phyloP scores from a whole-genome alignment of 495 filamentous ascomycete genomes.

The Xylaria longipes region DNA sequence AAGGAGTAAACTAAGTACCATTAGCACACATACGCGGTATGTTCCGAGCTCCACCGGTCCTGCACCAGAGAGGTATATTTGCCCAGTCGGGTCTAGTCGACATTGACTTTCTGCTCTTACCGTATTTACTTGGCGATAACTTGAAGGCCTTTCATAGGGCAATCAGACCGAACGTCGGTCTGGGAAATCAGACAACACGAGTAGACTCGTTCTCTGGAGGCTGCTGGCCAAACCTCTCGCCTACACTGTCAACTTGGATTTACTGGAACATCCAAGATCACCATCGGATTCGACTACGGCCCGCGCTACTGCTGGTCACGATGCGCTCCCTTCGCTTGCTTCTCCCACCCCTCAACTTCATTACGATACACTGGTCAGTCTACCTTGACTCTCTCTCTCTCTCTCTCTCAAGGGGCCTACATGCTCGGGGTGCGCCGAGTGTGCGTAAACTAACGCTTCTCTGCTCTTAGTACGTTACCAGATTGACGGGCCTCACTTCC shows the following conservation, averaged over 20 bases:
- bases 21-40: neutral
- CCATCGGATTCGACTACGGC: neutral
- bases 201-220: no score
- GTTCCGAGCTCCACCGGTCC: slow-evolving; percentile 2
- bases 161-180: neutral
- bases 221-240: neutral
- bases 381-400: neutral
- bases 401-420: neutral
- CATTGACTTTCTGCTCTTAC: neutral
- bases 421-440: neutral
- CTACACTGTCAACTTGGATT: neutral
- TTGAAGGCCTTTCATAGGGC: slow-evolving; percentile 4
- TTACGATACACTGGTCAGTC: slow-evolving; percentile 61
- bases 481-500: neutral
- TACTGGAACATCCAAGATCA: neutral
- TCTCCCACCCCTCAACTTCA: slow-evolving; percentile 71
- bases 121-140: neutral
- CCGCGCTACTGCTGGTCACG: neutral
- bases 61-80: neutral
- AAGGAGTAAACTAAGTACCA: neutral
- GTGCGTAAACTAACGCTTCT: neutral
- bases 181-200: neutral
- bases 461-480: slow-evolving; percentile 13
- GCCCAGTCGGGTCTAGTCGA: neutral
- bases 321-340: slow-evolving; percentile 19